Base-by-base conservation (phyloP, 768 basidiomycete genomes). In the Strobilomyces echinocephalus region DNA sequence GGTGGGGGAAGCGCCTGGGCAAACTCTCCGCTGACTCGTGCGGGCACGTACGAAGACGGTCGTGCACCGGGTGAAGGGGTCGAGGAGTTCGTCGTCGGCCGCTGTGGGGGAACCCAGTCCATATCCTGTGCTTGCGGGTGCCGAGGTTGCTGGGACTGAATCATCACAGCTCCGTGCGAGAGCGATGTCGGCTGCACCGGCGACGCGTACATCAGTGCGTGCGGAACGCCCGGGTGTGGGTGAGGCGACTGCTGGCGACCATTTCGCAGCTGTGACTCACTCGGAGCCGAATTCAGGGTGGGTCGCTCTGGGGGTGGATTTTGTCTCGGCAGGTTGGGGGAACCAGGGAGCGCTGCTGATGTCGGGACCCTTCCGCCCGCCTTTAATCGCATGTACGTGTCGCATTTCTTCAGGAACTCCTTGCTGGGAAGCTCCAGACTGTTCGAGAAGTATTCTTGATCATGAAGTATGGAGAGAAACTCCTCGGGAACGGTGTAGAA, bases 401-500 rank as follows among this genome's bases (percentile, higher is more conserved):
- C 91, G 58, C 89, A 91, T 72, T 91, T 95, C 79, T 91, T 97
- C 74, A 97, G 73, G 67, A 98, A 93, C 42, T 99, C 95, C 69
- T 95, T 95, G 60, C 87, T 84, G 1, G 94, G 92, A 26, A 97
- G 78, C 38, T 98, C 95, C 72, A 94, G 71, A 47, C 83, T 85
- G 69, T 84, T 92, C 45, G 81, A 76, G 67, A 99, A 97, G 68
- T 95, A 90, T 31, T 97, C 94, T 66, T 93, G 89, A 61, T 97
- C 94, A 49, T 86, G 81, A 16, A 99, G 78, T 50, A 97, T 90
- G 12, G 85, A 74, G 36, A 90, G 63, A 66, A 98, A 87, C 64
- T 99, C 95, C 62, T 82, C 80, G 6, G 97, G 97, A 11, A 98
- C 93, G n/a, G 83, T 83, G 75, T 90, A 97, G 71, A 90, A 91